A percentile compares a stretch with the other conserved stretches of the same genome.
phyloP scores from a whole-genome alignment of 495 filamentous ascomycete genomes.

The Neurospora tetrasperma region DNA sequence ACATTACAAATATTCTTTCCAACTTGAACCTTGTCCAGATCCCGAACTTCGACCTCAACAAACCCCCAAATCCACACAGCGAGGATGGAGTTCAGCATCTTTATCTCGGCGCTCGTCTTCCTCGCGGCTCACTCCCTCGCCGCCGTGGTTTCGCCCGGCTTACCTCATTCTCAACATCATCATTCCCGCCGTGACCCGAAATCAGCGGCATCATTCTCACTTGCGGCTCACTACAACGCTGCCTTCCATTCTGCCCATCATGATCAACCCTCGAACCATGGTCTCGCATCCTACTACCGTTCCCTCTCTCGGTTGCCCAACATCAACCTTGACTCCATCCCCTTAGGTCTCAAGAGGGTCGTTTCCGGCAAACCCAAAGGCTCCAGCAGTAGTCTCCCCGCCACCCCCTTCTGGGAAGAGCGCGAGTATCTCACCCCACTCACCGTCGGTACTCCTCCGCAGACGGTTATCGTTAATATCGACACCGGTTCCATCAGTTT shows the following conservation, averaged over 20 bases:
- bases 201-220: background rate
- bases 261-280: background rate
- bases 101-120: background rate
- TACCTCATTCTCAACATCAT: background rate
- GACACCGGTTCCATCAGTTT: conserved; percentile 65
- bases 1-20: background rate
- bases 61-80: background rate
- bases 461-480: conserved; percentile 55
- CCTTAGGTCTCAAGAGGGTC: background rate
- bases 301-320: background rate
- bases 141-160: background rate
- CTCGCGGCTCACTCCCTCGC: background rate
- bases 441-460: conserved; percentile 57
- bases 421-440: conserved; percentile 55
- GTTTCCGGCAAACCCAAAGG: background rate
- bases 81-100: background rate
- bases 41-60: background rate
- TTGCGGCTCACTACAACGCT: background rate
- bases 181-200: background rate
- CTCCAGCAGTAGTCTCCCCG: background rate
- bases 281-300: background rate
- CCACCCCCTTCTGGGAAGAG: conserved; percentile 29
- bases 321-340: background rate
- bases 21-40: background rate
- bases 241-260: background rate